Evolutionary conservation across 176 grass and related monocot species (phyloP).

Genomic region (Lolium perenne): DNA sequence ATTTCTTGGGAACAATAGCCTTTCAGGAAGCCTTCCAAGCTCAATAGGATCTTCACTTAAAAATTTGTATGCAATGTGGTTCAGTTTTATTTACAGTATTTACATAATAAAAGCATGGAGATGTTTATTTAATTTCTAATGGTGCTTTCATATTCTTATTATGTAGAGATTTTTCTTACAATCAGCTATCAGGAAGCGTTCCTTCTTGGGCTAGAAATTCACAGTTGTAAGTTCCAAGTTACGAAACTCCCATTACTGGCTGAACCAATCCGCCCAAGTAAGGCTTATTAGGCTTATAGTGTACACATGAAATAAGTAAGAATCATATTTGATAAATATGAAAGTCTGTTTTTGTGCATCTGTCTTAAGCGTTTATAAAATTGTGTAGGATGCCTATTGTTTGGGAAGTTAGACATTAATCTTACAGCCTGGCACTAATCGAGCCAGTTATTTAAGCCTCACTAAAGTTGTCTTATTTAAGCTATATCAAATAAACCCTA

Average conservation of each 20-base stretch:
- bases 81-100: neutral
- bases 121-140: conserved; percentile 18
- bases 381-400: neutral
- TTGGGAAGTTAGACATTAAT: neutral
- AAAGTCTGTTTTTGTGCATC: conserved; percentile 7
- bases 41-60: conserved; percentile 49
- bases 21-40: conserved; percentile 74
- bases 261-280: neutral
- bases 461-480: neutral
- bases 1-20: conserved; percentile 91
- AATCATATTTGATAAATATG: conserved; percentile 2
- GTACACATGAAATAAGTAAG: neutral
- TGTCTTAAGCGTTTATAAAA: neutral
- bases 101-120: conserved; percentile 14
- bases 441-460: neutral
- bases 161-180: conserved; percentile 91
- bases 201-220: conserved; percentile 76
- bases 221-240: conserved; percentile 63
- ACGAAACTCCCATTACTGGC: neutral
- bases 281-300: conserved; percentile 19
- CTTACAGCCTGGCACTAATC: neutral
- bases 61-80: conserved; percentile 57
- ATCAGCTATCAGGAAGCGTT: conserved; percentile 76
- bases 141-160: neutral
- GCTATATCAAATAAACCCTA: neutral